phyloP scores from a whole-genome alignment of 306 rosid species.

The Dicorynia guianensis region DNA sequence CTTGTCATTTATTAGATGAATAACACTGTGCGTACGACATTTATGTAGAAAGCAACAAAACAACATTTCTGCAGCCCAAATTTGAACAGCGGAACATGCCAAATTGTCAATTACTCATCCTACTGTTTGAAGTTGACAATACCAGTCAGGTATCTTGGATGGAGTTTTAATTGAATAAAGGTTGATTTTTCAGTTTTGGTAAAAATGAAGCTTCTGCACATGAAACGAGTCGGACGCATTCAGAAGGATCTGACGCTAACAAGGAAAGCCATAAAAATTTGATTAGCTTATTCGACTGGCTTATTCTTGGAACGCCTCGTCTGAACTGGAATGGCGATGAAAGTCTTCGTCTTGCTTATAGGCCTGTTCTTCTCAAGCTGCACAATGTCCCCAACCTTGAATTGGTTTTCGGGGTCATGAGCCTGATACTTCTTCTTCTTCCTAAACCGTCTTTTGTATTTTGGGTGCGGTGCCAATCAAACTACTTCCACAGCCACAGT shows the following conservation, averaged over 20 bases:
- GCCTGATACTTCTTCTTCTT: slow-evolving; percentile 98
- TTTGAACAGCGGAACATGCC: not conserved
- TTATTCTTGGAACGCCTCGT: slow-evolving; percentile 38
- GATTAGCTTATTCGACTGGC: not conserved
- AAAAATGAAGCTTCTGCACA: not conserved
- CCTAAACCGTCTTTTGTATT: slow-evolving; percentile 89
- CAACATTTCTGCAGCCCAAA: not conserved
- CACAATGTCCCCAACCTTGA: slow-evolving; percentile 83
- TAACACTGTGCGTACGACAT: not conserved
- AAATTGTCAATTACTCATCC: not conserved
- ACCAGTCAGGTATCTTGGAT: slow-evolving; percentile 12
- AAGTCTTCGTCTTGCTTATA: slow-evolving; percentile 90
- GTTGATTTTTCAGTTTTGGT: not conserved
- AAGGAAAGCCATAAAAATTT: no score
- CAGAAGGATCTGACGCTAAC: no score
- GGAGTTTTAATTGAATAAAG: not conserved
- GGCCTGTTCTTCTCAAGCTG: slow-evolving; percentile 79
- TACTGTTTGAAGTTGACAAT: not conserved
- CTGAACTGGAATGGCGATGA: slow-evolving; percentile 68
- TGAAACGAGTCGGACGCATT: not conserved
- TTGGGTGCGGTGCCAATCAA: slow-evolving; percentile 82
- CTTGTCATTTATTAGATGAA: not conserved
- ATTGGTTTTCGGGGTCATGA: slow-evolving; percentile 85
- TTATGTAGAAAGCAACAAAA: not conserved
- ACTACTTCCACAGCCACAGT: slow-evolving; percentile 90